Evolutionary conservation across 129 eudicot genomes (phyloP), one percentile per base, ranked within the genome.

Genomic region (Tagetes patula): DNA sequence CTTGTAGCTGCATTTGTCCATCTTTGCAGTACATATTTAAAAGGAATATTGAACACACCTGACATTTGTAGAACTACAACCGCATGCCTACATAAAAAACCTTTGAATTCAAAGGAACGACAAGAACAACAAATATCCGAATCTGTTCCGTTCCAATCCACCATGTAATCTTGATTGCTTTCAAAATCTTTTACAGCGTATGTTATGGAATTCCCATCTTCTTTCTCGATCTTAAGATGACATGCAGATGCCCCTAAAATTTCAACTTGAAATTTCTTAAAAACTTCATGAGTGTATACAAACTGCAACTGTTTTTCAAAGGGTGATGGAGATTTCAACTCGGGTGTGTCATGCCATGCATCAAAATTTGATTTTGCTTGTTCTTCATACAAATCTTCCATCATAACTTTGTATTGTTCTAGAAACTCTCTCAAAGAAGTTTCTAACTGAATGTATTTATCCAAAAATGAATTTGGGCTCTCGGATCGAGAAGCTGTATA

Each of bases 31-130:
- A 93, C 84, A 71, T 93, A 93, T 78, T 86, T 93, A 53, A 72
- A 71, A 0, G 98, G 96, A 47, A 93, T 84, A 41, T 37, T 83
- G 27, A 84, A 93, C 49, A 93, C 84, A 79, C 98, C 96, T 13
- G 98, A 90, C 96, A 93, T 90, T 81, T 93, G 98, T 77, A 93
- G 93, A 80, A 93, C 96, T 43, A 93, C 90, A 72, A 93, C 70
- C 9, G 91, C 90, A 83, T 93, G 98, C 75, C 98, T 75, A 64
- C 98, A 93, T 40, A 93, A 92, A 73, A 78, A 93, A 49, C 98
- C 98, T 66, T 81, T 83, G 65, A 81, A 90, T 73, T 90, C 96
- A 83, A 93, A 90, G 12, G 74, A 79, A 78, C 80, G 87, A 73
- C 97, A 92, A 6, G 96, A 93, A 82, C 98, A 93, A 72, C 85